Base-by-base conservation (phyloP, 345 rosid genomes). In the Arabidopsis arenosa region DNA sequence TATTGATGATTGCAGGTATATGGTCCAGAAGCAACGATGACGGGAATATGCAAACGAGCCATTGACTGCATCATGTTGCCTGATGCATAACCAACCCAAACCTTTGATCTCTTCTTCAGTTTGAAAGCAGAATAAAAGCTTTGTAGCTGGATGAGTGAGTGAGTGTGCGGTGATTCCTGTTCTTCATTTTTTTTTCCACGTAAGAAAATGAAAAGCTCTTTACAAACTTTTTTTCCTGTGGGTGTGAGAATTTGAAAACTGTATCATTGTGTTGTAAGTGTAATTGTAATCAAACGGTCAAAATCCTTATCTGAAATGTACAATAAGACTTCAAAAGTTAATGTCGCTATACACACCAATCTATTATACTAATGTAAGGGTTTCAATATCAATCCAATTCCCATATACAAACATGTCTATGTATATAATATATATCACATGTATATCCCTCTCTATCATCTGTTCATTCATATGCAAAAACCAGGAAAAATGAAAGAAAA, bases 11-110 rank as follows among this genome's bases (percentile, higher is more conserved):
- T 78, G 44, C 85, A 94, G 97, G 97, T 94, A 49, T 92, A 89
- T 57, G 97, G 98, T 5, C 97, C 97, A 2, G 97, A 94, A 84
- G 92, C 97, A 30, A 92, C 98, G 1, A 94, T 94, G 98, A 94
- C 97, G 0, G 97, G 97, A 73, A 92, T 94, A 55, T 94, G 98
- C 96, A 94, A 94, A 82, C 77, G 85, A 58, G 97, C 98, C 54
- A 94, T 94, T 39, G 97, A 90, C 63, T 92, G 97, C 87, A 80
- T 90, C 67, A 89, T 90, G 95, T 77, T 90, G 3, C 66, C 80
- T 58, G 81, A 78, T 17, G 80, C 86, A 70, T 90, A 78, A 41
- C 4, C 45, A 0, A 71, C 44, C 60, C 32, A 28, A 28, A 28
- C 32, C 32, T 28, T 28, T 28, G 4, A 28, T 28, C 32, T 28